Percentiles rank a stretch among this genome's conserved stretches.
Evolutionary conservation across 2,329 filamentous ascomycete species (phyloP).

Genomic region (Aspergillus pseudoterreus): DNA sequence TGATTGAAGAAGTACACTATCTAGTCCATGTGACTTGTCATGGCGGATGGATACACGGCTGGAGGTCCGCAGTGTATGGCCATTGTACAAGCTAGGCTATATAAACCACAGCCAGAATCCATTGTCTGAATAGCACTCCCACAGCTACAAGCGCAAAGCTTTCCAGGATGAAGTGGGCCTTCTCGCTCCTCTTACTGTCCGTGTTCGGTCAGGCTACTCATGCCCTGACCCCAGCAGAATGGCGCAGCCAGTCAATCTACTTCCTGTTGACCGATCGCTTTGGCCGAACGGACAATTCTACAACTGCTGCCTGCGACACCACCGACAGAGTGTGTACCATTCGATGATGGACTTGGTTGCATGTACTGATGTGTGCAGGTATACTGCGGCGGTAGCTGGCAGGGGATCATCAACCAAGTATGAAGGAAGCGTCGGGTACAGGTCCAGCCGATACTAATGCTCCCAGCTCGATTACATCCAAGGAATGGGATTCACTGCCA

Average conservation of each 20-base stretch:
- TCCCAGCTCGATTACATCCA: constrained; percentile 48
- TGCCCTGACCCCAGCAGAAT: constrained; percentile 33
- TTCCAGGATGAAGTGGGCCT: too few relatives aligned
- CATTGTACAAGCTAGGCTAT: too few relatives aligned
- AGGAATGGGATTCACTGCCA: constrained; percentile 46
- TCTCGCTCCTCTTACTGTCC: too few relatives aligned
- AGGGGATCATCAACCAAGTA: constrained; percentile 43
- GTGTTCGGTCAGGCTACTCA: constrained; percentile 10
- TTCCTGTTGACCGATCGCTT: constrained; percentile 46
- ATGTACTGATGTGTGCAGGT: constrained; percentile 7
- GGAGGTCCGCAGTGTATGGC: too few relatives aligned
- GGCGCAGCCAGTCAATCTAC: constrained; percentile 44
- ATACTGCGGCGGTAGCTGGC: constrained; percentile 50
- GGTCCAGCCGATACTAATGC: too few relatives aligned
- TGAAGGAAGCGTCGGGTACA: too few relatives aligned
- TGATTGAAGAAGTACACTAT: too few relatives aligned
- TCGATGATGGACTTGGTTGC: not conserved
- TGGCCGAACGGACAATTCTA: constrained; percentile 38
- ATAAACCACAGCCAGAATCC: too few relatives aligned
- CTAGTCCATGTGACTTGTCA: too few relatives aligned
- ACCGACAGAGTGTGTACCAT: constrained; percentile 13
- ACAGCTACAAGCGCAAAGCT: too few relatives aligned
- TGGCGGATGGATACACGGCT: too few relatives aligned
- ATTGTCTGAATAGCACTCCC: too few relatives aligned
- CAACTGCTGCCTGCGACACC: constrained; percentile 29